Base-by-base conservation (phyloP, 495 filamentous ascomycete species). In the Lepraria neglecta region DNA sequence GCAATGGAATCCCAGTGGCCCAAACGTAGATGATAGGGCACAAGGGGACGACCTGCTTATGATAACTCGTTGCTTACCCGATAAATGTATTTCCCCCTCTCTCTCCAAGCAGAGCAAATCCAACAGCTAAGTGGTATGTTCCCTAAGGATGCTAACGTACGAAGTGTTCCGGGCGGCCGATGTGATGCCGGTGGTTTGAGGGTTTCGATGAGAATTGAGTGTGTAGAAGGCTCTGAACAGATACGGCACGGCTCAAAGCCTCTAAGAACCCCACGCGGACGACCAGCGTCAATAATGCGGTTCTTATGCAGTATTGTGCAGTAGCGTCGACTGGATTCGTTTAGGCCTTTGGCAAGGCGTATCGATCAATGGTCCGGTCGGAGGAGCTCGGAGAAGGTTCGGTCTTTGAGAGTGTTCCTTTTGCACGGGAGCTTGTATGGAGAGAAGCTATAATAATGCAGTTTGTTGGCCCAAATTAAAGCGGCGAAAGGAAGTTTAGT, bases 261-360 rank as follows among this genome's bases (percentile, higher is more conserved):
- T 24, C 24, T 9, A 17, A 11, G 24, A 56, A 21, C 30, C 60
- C 56, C 60, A 62, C 60, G 50, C 40, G 19, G 59, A 66, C 60
- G 60, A 28, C 56, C 64, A 66, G 64, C 60, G 64, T 66, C 64
- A 27, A 55, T 57, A 51, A 53, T 27, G 60, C 30, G 54, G 54
- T 42, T 57, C 44, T 55, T 61, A 55, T 63, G 64, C 60, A 66
- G 21, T 35, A 38, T 42, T 4, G 30, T 66, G 64, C 64, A 63
- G 64, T 66, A 66, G 64, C 51, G 64, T 59, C 9, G 33, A 31
- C 59, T 61, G 15, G 21, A 56, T 56, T 56, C 12, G 51, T 53
- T n/a, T 17, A 31, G 27, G 38, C 19, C n/a, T 21, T 30, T 42
- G 4, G 47, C 58, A 51, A 60, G 47, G 47, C 15, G 42, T 60